Evolutionary conservation across 2,329 filamentous ascomycete species (phyloP).

Genomic region (Cadophora sp.): DNA sequence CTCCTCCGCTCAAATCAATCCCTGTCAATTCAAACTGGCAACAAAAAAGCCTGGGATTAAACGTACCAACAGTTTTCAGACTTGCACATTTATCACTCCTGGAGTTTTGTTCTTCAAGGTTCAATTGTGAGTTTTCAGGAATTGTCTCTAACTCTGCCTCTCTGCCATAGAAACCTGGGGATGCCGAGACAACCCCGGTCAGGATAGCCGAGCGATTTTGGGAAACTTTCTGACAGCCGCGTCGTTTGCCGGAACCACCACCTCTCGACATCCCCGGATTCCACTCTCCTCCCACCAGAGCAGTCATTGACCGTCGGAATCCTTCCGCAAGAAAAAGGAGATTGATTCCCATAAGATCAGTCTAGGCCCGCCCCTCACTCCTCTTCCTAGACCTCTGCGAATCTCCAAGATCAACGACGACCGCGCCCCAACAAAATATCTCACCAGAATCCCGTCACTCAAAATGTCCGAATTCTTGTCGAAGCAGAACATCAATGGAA

Average conservation of each 20-base stretch:
- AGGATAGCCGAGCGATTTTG: slow-evolving; percentile 21
- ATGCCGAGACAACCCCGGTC: slow-evolving; percentile 14
- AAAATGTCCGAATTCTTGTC: slow-evolving; percentile 46
- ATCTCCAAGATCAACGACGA: background rate
- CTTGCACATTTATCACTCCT: no score
- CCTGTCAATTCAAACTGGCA: no score
- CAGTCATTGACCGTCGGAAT: slow-evolving; percentile 15
- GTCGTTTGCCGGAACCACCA: slow-evolving; percentile 6
- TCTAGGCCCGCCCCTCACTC: background rate
- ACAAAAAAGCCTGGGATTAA: no score
- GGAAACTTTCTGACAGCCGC: slow-evolving; percentile 18
- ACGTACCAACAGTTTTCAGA: no score
- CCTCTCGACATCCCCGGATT: slow-evolving; percentile 18
- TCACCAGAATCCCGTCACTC: slow-evolving; percentile 30
- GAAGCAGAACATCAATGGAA: slow-evolving; percentile 74
- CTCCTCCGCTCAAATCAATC: no score
- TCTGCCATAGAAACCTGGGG: background rate
- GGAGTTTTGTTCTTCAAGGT: background rate
- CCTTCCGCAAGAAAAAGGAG: background rate
- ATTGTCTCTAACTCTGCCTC: background rate
- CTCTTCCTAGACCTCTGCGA: background rate
- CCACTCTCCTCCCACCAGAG: slow-evolving; percentile 7
- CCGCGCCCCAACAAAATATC: slow-evolving; percentile 26
- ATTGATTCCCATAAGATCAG: background rate
- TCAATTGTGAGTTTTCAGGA: background rate